phyloP scores from a whole-genome alignment of 345 rosid species.

The Eucalyptus erythrocorys region DNA sequence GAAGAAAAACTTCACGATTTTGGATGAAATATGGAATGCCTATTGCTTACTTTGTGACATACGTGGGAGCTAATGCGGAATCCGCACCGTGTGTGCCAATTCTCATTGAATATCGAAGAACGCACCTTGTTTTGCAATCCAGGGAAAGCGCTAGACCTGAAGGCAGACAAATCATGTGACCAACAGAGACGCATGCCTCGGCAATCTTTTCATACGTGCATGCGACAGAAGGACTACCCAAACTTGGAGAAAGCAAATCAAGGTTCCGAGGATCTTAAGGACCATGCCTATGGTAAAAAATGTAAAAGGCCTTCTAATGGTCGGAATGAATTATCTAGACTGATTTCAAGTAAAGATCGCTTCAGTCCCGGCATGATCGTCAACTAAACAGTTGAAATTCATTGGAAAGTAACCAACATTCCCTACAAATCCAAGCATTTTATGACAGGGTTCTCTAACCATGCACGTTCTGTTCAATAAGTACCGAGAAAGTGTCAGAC shows the following conservation, averaged over 20 bases:
- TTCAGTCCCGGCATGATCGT: background rate
- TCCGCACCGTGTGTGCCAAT: background rate
- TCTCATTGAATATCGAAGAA: background rate
- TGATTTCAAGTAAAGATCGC: background rate
- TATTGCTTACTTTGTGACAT: background rate
- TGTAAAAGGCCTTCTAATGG: background rate
- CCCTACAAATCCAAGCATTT: background rate
- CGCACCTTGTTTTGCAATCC: background rate
- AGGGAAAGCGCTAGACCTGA: background rate
- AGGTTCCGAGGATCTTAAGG: background rate
- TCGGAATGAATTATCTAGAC: background rate
- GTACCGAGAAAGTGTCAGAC: background rate
- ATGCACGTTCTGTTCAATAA: background rate
- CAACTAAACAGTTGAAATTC: background rate
- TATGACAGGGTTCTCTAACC: background rate
- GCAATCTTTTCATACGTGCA: background rate
- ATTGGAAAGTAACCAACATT: background rate
- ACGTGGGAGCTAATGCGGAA: background rate
- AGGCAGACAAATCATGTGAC: background rate
- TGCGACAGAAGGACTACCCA: background rate
- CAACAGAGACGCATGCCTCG: background rate
- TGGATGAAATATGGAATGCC: background rate
- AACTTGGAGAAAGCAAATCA: background rate
- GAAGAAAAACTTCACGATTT: background rate
- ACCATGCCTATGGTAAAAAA: background rate